Conservation (phyloP, 106 monocot species). For the Platanthera guangdongensis region DNA sequence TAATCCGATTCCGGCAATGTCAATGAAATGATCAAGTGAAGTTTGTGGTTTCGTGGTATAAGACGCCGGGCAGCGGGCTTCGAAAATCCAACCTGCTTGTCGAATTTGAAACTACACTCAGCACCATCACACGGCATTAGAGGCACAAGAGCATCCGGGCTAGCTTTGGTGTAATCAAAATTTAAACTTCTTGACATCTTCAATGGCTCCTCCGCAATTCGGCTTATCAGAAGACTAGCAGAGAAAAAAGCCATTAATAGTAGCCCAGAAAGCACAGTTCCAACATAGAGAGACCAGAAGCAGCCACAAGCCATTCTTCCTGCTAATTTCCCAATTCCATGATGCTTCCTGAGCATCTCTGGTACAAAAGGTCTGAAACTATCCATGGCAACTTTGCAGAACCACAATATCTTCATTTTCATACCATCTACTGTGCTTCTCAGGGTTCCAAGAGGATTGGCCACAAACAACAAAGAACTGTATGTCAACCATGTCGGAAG, state of each 20-base stretch:
- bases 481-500: constrained; percentile 48
- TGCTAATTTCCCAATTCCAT: constrained; percentile 23
- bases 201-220: constrained; percentile 64
- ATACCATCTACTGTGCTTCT: constrained; percentile 8
- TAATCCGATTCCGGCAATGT: constrained; percentile 88
- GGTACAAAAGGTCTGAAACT: constrained; percentile 1
- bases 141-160: constrained; percentile 61
- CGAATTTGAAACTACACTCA: constrained; percentile 10
- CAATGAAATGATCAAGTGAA: constrained; percentile 51
- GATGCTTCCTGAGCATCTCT: constrained; percentile 14
- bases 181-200: constrained; percentile 37
- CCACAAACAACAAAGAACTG: constrained; percentile 29
- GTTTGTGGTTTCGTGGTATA: constrained; percentile 38
- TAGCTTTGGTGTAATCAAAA: constrained; percentile 83
- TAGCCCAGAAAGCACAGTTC: constrained; percentile 36
- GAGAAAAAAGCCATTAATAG: constrained; percentile 42
- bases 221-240: constrained; percentile 34
- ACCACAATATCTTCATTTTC: constrained; percentile 14
- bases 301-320: constrained; percentile 34
- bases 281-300: constrained; percentile 67
- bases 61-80: neutral
- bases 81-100: constrained; percentile 1
- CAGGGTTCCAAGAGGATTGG: constrained; percentile 48
- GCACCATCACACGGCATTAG: constrained; percentile 18
- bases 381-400: constrained; percentile 11